These are phyloP conservation scores for Cymbopogon flexuosus DNA, from an alignment of 202 grass and related monocot species.

Conservation along the genomic window DNA sequence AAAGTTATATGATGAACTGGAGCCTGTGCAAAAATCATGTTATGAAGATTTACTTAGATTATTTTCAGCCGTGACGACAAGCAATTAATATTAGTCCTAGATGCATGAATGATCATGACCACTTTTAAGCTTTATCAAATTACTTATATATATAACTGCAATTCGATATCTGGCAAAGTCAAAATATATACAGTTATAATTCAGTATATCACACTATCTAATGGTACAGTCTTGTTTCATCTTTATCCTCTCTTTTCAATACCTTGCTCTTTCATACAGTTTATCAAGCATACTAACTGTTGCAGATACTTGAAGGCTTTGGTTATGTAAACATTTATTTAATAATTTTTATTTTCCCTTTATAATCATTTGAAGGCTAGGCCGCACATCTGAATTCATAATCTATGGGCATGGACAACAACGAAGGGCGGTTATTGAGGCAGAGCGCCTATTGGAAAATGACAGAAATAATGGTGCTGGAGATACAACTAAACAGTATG, in stretches of 20 bases:
- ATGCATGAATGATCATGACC: background rate
- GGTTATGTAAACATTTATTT: background rate
- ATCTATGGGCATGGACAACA: conserved; percentile 93
- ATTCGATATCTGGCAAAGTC: background rate
- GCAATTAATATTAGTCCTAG: background rate
- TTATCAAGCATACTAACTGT: conserved; percentile 1
- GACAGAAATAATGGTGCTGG: conserved; percentile 31
- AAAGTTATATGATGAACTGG: background rate
- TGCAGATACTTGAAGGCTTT: conserved; percentile 1
- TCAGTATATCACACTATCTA: conserved; percentile 22
- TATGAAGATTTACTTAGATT: conserved; percentile 15
- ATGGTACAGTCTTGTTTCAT: background rate
- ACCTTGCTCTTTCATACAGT: conserved; percentile 18
- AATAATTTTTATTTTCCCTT: background rate
- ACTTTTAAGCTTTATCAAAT: background rate
- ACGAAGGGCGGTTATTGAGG: conserved; percentile 81
- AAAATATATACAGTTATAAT: conserved; percentile 5
- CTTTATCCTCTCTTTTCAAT: conserved; percentile 18
- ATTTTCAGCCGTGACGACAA: conserved; percentile 1
- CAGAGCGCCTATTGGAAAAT: conserved; percentile 61
- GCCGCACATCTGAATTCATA: conserved; percentile 75
- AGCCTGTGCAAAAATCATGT: background rate
- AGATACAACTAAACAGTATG: conserved; percentile 41
- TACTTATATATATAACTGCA: background rate
- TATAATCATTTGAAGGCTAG: conserved; percentile 57